Percentiles rank a stretch among this genome's conserved stretches.
Conservation (phyloP, 164 flowering plant genomes). For the Liriodendron chinense region DNA sequence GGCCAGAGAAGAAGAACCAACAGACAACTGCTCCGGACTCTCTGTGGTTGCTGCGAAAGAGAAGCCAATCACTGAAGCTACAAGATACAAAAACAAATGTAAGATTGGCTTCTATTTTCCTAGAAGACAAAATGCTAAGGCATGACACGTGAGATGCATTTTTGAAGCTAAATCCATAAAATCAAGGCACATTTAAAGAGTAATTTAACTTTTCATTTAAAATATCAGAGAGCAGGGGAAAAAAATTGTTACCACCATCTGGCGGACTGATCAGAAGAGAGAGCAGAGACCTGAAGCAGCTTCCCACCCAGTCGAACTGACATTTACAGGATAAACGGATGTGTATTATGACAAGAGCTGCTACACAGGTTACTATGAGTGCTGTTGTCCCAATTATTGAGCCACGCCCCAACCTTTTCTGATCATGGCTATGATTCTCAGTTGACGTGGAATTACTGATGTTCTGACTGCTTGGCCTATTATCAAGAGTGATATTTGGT, state of each 20-base stretch:
- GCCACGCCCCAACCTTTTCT: conserved; percentile 34
- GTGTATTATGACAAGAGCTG: conserved; percentile 30
- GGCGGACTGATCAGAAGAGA: conserved; percentile 37
- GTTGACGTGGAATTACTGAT: conserved; percentile 25
- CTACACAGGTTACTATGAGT: conserved; percentile 44
- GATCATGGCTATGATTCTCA: conserved; percentile 27
- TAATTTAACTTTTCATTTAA: not conserved
- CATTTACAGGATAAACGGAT: conserved; percentile 23
- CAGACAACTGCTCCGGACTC: conserved; percentile 26
- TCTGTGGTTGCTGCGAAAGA: conserved; percentile 28
- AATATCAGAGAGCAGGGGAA: not conserved
- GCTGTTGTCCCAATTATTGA: conserved; percentile 42
- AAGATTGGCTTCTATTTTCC: no score
- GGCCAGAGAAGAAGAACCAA: conserved; percentile 20
- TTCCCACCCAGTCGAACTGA: conserved; percentile 18
- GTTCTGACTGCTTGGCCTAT: conserved; percentile 25
- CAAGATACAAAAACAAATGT: no score
- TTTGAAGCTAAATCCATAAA: no score
- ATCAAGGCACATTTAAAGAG: no score
- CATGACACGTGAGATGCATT: no score
- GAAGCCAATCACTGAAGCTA: conserved; percentile 14
- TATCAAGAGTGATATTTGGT: conserved; percentile 38
- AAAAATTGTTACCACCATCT: conserved; percentile 32
- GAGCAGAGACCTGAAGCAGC: conserved; percentile 25
- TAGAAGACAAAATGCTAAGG: not conserved